These are phyloP conservation scores for Kappamyces sp. DNA, from an alignment of 192 early-diverging fungal species.

Conservation along the genomic window DNA sequence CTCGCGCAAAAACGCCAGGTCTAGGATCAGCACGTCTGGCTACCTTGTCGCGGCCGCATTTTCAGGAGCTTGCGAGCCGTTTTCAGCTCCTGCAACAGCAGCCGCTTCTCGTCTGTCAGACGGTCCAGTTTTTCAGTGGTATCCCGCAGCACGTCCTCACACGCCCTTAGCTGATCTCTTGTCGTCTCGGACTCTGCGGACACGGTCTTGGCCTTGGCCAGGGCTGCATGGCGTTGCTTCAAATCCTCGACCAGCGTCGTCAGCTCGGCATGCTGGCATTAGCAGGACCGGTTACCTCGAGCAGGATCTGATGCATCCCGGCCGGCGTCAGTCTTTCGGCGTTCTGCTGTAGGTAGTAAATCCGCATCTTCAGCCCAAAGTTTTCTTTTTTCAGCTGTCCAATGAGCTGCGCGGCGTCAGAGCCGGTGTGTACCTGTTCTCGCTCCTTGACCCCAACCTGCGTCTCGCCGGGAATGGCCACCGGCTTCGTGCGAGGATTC, in stretches of 20 bases:
- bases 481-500: not conserved
- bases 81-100: no score
- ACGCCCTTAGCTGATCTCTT: no score
- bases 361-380: conserved; percentile 28
- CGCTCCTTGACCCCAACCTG: not conserved
- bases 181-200: no score
- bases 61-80: no score
- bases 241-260: not conserved
- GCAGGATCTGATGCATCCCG: not conserved
- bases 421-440: not conserved
- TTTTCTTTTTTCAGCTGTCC: conserved; percentile 35
- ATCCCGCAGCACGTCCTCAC: no score
- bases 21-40: no score
- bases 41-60: no score
- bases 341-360: conserved; percentile 23
- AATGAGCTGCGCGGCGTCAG: conserved; percentile 21
- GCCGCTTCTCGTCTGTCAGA: no score
- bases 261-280: not conserved
- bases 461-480: not conserved
- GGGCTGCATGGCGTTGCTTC: not conserved
- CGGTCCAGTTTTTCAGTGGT: no score
- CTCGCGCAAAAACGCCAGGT: no score
- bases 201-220: no score
- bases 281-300: conserved; percentile 13
- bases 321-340: conserved; percentile 16